Conservation (phyloP, 345 rosid genomes). For the Citrus reticulata region DNA sequence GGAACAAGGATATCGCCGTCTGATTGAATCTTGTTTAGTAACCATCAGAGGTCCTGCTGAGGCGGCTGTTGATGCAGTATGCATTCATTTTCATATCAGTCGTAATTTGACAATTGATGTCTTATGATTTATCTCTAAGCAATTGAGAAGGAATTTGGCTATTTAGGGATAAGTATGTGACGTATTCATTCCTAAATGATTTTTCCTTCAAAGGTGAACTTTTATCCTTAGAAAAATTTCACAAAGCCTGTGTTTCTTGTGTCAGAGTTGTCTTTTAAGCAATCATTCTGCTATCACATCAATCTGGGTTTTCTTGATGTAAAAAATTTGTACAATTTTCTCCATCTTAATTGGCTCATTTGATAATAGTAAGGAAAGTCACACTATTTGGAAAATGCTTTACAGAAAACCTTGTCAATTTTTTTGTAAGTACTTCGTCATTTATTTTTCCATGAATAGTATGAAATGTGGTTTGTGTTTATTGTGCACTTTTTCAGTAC, state of each 20-base stretch:
- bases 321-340: not conserved
- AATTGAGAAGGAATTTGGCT: not conserved
- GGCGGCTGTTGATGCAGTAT: slow-evolving; percentile 94
- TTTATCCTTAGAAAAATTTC: not conserved
- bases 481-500: not conserved
- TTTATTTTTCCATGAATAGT: not conserved
- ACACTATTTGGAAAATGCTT: not conserved
- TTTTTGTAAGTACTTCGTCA: not conserved
- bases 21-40: slow-evolving; percentile 80
- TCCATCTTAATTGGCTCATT: not conserved
- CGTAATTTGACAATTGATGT: not conserved
- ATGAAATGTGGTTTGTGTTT: not conserved
- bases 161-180: not conserved
- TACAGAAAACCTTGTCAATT: not conserved
- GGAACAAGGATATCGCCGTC: slow-evolving; percentile 95
- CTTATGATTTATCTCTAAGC: not conserved
- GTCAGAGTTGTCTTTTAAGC: not conserved
- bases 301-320: not conserved
- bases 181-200: not conserved
- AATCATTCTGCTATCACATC: not conserved
- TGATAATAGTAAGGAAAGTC: not conserved
- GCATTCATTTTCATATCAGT: not conserved
- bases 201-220: not conserved
- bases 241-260: not conserved
- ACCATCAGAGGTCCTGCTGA: slow-evolving; percentile 93